These are phyloP conservation scores for Penicillium nucicola DNA, from an alignment of 495 filamentous ascomycete genomes.

Conservation along the genomic window DNA sequence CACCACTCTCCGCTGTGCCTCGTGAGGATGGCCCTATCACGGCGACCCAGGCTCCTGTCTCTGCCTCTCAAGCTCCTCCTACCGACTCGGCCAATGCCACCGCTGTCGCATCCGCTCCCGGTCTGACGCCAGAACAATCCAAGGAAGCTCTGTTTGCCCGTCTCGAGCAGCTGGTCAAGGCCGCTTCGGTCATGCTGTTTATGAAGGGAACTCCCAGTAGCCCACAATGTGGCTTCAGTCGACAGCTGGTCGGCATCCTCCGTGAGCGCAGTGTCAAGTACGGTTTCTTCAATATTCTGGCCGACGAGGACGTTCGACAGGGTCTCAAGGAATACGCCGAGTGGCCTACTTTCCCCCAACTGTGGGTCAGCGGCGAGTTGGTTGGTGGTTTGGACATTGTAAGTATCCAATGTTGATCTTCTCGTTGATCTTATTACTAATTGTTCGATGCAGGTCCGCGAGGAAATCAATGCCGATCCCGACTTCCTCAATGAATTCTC, in stretches of 20 bases:
- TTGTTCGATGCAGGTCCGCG: conserved; percentile 63
- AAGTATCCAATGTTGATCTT: conserved; percentile 35
- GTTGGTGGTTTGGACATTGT: conserved; percentile 97
- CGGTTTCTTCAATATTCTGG: conserved; percentile 98
- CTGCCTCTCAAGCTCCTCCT: conserved; percentile 47
- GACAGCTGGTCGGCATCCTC: conserved; percentile 80
- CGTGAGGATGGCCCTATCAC: conserved; percentile 38
- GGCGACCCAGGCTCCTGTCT: conserved; percentile 37
- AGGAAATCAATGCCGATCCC: conserved; percentile 66
- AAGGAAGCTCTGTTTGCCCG: conserved; percentile 79
- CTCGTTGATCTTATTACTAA: conserved; percentile 11
- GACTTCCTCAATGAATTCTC: conserved; percentile 73
- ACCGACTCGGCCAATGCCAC: conserved; percentile 25
- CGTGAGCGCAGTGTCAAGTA: conserved; percentile 89
- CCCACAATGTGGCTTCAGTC: conserved; percentile 93
- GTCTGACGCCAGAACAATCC: conserved; percentile 49
- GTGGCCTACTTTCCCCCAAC: conserved; percentile 94
- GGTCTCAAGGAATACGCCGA: conserved; percentile 93
- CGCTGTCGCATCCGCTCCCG: conserved; percentile 24
- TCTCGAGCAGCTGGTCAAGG: conserved; percentile 78
- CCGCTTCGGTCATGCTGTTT: conserved; percentile 96
- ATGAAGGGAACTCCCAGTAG: conserved; percentile 77
- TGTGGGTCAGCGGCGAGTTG: conserved; percentile 79
- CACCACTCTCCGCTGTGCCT: conserved; percentile 45
- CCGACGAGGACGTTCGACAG: conserved; percentile 95